Conservation (phyloP, 768 basidiomycete species). For the Serendipita sp. region DNA sequence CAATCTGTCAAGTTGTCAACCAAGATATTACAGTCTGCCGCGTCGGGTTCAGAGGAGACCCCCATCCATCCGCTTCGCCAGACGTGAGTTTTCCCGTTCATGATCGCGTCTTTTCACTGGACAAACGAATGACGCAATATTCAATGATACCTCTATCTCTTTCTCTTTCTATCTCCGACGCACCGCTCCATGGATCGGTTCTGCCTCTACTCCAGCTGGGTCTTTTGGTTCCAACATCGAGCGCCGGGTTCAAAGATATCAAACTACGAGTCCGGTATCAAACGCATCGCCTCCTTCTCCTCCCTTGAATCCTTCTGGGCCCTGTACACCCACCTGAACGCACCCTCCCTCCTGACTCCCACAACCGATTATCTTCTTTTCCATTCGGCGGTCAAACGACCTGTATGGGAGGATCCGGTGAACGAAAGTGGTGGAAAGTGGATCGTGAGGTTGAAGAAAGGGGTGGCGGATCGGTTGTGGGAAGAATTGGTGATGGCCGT, state of each 20-base stretch:
- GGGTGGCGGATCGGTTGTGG: slow-evolving; percentile 80
- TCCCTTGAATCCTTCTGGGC: slow-evolving; percentile 96
- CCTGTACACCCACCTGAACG: slow-evolving; percentile 77
- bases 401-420: slow-evolving; percentile 92
- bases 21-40: slow-evolving; percentile 25
- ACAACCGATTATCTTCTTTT: slow-evolving; percentile 94
- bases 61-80: slow-evolving; percentile 10
- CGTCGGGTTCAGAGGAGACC: background rate
- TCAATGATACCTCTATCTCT: no score
- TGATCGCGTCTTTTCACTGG: background rate
- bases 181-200: no score
- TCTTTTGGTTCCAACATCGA: slow-evolving; percentile 88
- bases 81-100: slow-evolving; percentile 7
- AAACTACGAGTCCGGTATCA: slow-evolving; percentile 90
- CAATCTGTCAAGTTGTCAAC: slow-evolving; percentile 32
- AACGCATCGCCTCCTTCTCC: slow-evolving; percentile 77
- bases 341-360: slow-evolving; percentile 68
- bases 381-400: slow-evolving; percentile 67
- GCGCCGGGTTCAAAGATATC: slow-evolving; percentile 77
- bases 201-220: slow-evolving; percentile 38
- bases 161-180: no score
- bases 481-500: slow-evolving; percentile 77
- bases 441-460: slow-evolving; percentile 86
- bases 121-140: background rate
- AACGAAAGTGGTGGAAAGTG: slow-evolving; percentile 85